phyloP scores from a whole-genome alignment of 1,284 basidiomycete genomes.

The Marasmius fiardii region DNA sequence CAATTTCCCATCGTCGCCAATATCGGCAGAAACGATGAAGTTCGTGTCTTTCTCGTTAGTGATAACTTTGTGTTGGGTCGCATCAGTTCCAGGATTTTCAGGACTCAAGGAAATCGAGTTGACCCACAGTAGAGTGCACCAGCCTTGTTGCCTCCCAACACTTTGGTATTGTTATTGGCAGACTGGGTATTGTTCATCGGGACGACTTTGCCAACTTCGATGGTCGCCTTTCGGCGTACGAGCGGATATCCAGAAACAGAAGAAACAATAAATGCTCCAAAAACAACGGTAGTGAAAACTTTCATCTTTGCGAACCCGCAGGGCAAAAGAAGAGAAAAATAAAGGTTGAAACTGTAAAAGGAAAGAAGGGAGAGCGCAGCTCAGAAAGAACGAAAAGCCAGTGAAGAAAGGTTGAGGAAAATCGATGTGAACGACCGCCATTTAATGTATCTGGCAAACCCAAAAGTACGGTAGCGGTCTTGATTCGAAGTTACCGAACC shows the following conservation, averaged over 20 bases:
- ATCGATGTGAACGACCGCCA: not conserved
- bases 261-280: constrained; percentile 1
- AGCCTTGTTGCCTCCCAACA: not conserved
- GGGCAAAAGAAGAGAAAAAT: too few relatives aligned
- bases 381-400: not conserved
- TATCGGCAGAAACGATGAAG: constrained; percentile 27
- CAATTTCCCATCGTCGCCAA: constrained; percentile 25
- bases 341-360: not conserved
- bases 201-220: not conserved
- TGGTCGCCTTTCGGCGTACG: not conserved
- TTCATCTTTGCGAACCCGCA: not conserved
- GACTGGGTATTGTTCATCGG: not conserved
- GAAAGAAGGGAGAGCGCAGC: constrained; percentile 3
- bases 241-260: constrained; percentile 5
- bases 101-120: not conserved
- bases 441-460: not conserved
- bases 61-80: constrained; percentile 24
- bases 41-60: constrained; percentile 32
- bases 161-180: not conserved
- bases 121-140: not conserved
- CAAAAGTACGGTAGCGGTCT: not conserved
- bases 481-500: not conserved
- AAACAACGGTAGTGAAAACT: constrained; percentile 2
- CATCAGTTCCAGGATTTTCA: not conserved
- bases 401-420: not conserved